These are phyloP conservation scores for Kregervanrija pseudodelftensis DNA, from an alignment of 805 yeast genomes.

Conservation along the genomic window DNA sequence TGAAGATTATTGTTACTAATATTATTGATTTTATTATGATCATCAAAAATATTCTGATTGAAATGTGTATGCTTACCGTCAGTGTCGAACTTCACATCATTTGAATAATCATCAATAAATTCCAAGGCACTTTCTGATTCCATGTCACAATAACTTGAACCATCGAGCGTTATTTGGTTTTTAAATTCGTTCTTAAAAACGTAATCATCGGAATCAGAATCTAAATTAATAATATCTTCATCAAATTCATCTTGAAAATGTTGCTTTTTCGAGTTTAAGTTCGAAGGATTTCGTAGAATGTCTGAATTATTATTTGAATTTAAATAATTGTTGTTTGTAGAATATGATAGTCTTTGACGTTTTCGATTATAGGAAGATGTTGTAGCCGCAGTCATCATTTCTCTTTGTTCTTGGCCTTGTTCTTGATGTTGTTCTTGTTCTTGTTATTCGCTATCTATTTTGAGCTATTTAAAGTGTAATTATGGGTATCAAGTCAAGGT, in stretches of 20 bases:
- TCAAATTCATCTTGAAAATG: slow-evolving; percentile 4
- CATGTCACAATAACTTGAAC: too few species aligned
- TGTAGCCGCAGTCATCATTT: too few species aligned
- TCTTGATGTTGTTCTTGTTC: too few species aligned
- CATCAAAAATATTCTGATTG: neutral
- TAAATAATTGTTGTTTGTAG: too few species aligned
- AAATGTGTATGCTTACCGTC: neutral
- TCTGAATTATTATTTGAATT: too few species aligned
- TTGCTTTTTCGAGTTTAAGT: slow-evolving; percentile 6
- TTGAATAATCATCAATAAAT: slow-evolving; percentile 3
- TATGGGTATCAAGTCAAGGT: too few species aligned
- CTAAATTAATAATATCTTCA: slow-evolving; percentile 30
- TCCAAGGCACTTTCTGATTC: neutral
- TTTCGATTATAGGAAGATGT: too few species aligned
- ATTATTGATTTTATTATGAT: neutral
- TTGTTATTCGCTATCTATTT: too few species aligned
- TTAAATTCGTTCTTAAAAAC: slow-evolving; percentile 17
- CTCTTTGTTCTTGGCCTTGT: too few species aligned
- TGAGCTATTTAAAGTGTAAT: too few species aligned
- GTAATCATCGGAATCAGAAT: slow-evolving; percentile 35
- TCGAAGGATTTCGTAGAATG: neutral
- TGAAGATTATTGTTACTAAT: neutral
- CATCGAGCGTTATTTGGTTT: neutral
- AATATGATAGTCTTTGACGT: too few species aligned
- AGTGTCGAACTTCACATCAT: slow-evolving; percentile 6